phyloP scores from a whole-genome alignment of 2,329 filamentous ascomycete species.

The Colletotrichum eleusines region DNA sequence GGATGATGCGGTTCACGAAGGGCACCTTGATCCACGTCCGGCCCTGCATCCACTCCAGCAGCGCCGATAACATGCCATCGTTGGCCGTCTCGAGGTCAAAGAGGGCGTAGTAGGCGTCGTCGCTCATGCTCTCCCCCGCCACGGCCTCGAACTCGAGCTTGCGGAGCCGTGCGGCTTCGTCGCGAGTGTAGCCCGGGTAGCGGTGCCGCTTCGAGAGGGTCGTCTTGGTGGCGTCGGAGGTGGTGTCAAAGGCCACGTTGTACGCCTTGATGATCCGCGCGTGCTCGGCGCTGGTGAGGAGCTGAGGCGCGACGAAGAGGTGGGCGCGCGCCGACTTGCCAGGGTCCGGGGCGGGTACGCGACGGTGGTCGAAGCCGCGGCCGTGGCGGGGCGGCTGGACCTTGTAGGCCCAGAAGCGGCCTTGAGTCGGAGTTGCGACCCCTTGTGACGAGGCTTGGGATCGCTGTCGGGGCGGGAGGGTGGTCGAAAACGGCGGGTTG shows the following conservation, averaged over 20 bases:
- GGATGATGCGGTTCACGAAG: slow-evolving; percentile 37
- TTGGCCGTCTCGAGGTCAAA: slow-evolving; percentile 38
- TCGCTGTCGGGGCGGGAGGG: background rate
- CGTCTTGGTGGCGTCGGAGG: background rate
- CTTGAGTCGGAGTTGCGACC: background rate
- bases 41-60: slow-evolving; percentile 38
- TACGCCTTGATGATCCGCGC: background rate
- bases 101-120: slow-evolving; percentile 34
- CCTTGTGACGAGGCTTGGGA: background rate
- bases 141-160: slow-evolving; percentile 31
- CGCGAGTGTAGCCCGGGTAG: slow-evolving; percentile 26
- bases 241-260: slow-evolving; percentile 7
- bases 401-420: slow-evolving; percentile 9
- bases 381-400: slow-evolving; percentile 11
- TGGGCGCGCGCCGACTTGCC: slow-evolving; percentile 8
- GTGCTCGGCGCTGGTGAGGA: background rate
- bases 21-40: slow-evolving; percentile 31
- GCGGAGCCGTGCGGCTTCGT: slow-evolving; percentile 26
- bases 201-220: slow-evolving; percentile 17
- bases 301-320: slow-evolving; percentile 18
- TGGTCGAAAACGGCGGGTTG: background rate
- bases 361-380: slow-evolving; percentile 19
- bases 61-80: slow-evolving; percentile 38
- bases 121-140: slow-evolving; percentile 36
- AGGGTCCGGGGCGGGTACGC: background rate